Conservation (phyloP, 371 early-diverging fungal genomes). For the Syncephalastrum monosporum region DNA sequence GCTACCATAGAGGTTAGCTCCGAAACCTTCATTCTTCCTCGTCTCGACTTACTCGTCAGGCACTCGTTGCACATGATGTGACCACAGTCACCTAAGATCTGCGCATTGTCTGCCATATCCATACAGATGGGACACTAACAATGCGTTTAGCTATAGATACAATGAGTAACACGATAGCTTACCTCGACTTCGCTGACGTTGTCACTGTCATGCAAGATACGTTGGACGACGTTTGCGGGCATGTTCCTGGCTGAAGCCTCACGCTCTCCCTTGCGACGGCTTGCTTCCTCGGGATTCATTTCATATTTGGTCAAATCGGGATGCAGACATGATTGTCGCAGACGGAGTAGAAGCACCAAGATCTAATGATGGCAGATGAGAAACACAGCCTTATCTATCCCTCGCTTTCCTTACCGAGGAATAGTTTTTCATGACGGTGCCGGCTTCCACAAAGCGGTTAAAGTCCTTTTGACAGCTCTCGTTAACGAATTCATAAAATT, state of each 20-base stretch:
- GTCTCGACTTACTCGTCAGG: conserved; percentile 22
- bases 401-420: conserved; percentile 39
- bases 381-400: neutral
- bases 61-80: conserved; percentile 51
- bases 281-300: conserved; percentile 6
- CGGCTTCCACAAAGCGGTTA: conserved; percentile 45
- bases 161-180: neutral
- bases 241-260: conserved; percentile 14
- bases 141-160: neutral
- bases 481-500: conserved; percentile 62
- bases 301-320: conserved; percentile 28
- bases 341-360: conserved; percentile 34
- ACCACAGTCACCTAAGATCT: conserved; percentile 33
- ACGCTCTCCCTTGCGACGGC: conserved; percentile 11
- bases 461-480: conserved; percentile 47
- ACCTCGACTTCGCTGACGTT: conserved; percentile 21
- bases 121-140: conserved; percentile 47
- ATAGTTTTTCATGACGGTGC: conserved; percentile 60
- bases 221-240: conserved; percentile 14
- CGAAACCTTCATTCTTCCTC: neutral
- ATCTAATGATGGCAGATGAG: conserved; percentile 10
- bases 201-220: conserved; percentile 20
- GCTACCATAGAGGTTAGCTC: conserved; percentile 4
- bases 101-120: conserved; percentile 38
- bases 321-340: conserved; percentile 44